Evolutionary conservation across 768 basidiomycete species (phyloP).

Genomic region (Clavaria fumosa): DNA sequence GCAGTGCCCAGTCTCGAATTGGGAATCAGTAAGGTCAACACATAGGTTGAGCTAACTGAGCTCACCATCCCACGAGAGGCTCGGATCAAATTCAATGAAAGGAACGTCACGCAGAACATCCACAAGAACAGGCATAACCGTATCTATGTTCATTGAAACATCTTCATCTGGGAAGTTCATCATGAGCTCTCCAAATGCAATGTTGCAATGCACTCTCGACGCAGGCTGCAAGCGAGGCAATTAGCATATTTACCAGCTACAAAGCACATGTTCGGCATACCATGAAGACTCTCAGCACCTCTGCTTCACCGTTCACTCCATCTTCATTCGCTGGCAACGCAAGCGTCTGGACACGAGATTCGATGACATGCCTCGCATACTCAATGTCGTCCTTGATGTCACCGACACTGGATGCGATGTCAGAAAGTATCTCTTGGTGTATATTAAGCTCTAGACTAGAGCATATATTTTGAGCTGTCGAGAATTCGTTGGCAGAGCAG

Average conservation of each 20-base stretch:
- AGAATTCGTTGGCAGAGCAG: not conserved
- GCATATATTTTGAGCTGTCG: constrained; percentile 4
- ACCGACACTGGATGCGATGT: constrained; percentile 47
- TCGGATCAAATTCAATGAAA: constrained; percentile 60
- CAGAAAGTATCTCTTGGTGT: constrained; percentile 57
- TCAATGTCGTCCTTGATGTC: constrained; percentile 30
- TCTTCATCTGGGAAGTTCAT: constrained; percentile 42
- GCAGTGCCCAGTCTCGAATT: constrained; percentile 65
- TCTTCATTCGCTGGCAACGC: constrained; percentile 14
- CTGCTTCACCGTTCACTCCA: constrained; percentile 18
- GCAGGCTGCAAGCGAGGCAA: constrained; percentile 33
- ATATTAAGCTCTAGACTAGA: constrained; percentile 67
- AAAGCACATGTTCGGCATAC: constrained; percentile 21
- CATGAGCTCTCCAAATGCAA: constrained; percentile 71
- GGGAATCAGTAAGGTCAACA: constrained; percentile 4
- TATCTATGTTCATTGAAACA: constrained; percentile 34
- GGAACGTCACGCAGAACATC: constrained; percentile 62
- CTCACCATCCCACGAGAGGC: constrained; percentile 68
- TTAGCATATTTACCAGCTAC: not conserved
- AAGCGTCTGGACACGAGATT: constrained; percentile 40
- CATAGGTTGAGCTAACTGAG: not conserved
- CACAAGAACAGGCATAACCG: constrained; percentile 41
- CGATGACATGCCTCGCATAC: constrained; percentile 40
- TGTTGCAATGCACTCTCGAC: constrained; percentile 61
- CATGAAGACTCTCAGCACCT: constrained; percentile 36